Conservation (phyloP, 73 alveolate species). For the Uronychia setigera region DNA sequence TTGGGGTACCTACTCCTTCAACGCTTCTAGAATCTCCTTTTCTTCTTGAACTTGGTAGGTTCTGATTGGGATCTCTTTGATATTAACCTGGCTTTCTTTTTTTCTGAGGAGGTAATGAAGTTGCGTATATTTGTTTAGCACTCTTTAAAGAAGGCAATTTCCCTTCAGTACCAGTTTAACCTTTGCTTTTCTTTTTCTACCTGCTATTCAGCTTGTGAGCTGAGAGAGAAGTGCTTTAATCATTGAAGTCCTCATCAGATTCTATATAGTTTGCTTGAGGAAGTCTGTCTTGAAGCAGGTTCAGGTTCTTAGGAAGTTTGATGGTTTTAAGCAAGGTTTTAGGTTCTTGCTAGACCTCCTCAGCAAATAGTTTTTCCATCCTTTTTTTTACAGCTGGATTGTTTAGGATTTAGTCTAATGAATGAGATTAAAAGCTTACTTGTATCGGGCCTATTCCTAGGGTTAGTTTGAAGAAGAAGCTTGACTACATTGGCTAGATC, state of each 20-base stretch:
- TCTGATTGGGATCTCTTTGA: neutral
- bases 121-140: neutral
- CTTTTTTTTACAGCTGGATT: neutral
- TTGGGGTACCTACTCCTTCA: neutral
- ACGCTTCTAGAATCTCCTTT: neutral
- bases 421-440: neutral
- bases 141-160: neutral
- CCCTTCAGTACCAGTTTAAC: neutral
- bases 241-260: slow-evolving; percentile 4
- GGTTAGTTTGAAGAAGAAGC: slow-evolving; percentile 67
- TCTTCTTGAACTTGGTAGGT: neutral
- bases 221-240: neutral
- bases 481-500: slow-evolving; percentile 59
- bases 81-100: neutral
- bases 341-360: neutral
- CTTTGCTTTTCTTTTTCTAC: neutral
- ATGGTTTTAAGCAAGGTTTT: slow-evolving; percentile 45
- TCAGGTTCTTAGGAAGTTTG: slow-evolving; percentile 44
- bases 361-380: neutral
- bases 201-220: neutral
- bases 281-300: slow-evolving; percentile 40
- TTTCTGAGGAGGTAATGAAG: neutral
- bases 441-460: slow-evolving; percentile 57
- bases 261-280: slow-evolving; percentile 50
- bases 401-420: neutral